Conservation (phyloP, 2,329 filamentous ascomycete species). For the Penicillium sp. region DNA sequence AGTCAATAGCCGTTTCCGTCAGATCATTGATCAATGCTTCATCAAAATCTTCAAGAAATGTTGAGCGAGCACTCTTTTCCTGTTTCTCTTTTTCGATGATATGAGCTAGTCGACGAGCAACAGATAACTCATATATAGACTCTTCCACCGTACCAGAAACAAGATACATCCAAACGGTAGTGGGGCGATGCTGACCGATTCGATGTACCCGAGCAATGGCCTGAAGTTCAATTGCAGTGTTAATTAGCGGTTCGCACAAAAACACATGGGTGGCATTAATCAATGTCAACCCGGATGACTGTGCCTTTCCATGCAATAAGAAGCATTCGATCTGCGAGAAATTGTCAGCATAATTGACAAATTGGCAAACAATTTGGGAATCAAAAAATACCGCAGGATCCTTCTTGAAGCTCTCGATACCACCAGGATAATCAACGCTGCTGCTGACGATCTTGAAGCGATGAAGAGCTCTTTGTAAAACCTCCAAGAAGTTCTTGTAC, state of each 20-base stretch:
- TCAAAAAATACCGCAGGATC: conserved; percentile 56
- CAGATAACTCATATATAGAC: conserved; percentile 84
- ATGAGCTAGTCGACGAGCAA: conserved; percentile 74
- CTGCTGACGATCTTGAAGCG: conserved; percentile 72
- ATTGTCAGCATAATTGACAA: conserved; percentile 18
- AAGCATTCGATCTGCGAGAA: conserved; percentile 68
- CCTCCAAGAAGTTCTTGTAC: conserved; percentile 75
- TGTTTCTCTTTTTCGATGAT: conserved; percentile 54
- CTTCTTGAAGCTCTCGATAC: conserved; percentile 73
- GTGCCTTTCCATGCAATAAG: conserved; percentile 82
- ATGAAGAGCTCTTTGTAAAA: conserved; percentile 68
- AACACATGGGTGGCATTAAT: conserved; percentile 94
- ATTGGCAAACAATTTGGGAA: neutral
- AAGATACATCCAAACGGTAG: conserved; percentile 93
- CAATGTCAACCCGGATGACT: conserved; percentile 85
- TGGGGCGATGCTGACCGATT: conserved; percentile 84
- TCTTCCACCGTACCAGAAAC: conserved; percentile 90
- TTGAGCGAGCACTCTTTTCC: conserved; percentile 25
- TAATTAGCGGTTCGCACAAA: conserved; percentile 88
- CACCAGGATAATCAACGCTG: conserved; percentile 66
- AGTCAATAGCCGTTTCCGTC: conserved; percentile 68
- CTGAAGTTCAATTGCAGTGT: conserved; percentile 90
- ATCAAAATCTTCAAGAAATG: neutral
- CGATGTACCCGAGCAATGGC: conserved; percentile 93
- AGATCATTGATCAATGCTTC: conserved; percentile 17